Percentiles rank a stretch among this genome's conserved stretches.
phyloP scores from a whole-genome alignment of 2,329 filamentous ascomycete species.

The Fonsecaea nubica region DNA sequence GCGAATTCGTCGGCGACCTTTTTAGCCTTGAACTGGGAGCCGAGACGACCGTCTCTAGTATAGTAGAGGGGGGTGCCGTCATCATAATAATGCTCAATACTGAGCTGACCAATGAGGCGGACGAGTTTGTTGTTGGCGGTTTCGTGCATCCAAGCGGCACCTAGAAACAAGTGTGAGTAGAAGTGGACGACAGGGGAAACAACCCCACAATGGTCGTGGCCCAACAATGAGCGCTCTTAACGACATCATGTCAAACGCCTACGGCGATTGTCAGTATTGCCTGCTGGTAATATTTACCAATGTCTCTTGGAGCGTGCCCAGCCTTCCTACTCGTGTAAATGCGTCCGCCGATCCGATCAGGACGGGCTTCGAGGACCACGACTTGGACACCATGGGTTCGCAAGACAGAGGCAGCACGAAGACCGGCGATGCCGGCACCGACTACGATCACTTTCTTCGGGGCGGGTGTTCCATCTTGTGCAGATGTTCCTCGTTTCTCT shows the following conservation, averaged over 20 bases:
- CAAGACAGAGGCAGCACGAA: conserved; percentile 47
- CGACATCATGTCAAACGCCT: conserved; percentile 38
- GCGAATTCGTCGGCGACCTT: conserved; percentile 56
- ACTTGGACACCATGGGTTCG: conserved; percentile 46
- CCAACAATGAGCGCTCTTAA: conserved; percentile 38
- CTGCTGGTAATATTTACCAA: conserved; percentile 46
- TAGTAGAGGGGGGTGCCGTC: conserved; percentile 53
- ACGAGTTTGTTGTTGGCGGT: conserved; percentile 54
- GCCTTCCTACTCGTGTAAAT: conserved; percentile 50
- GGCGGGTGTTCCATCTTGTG: conserved; percentile 23
- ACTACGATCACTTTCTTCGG: conserved; percentile 45
- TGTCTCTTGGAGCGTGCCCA: conserved; percentile 47
- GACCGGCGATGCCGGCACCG: conserved; percentile 47
- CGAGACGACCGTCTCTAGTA: conserved; percentile 51
- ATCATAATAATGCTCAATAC: conserved; percentile 55
- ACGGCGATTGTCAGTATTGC: conserved; percentile 45
- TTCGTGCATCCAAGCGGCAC: conserved; percentile 56
- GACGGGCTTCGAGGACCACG: conserved; percentile 46
- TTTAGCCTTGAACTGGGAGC: conserved; percentile 55
- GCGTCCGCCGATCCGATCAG: conserved; percentile 47
- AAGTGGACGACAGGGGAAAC: conserved; percentile 31
- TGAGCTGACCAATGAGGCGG: conserved; percentile 51
- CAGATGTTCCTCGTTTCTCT: conserved; percentile 30
- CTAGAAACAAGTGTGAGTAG: conserved; percentile 41
- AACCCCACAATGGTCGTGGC: conserved; percentile 38